Evolutionary conservation across 805 yeast species (phyloP), one percentile per base, ranked within the genome.

Genomic region (Candida saitoana): DNA sequence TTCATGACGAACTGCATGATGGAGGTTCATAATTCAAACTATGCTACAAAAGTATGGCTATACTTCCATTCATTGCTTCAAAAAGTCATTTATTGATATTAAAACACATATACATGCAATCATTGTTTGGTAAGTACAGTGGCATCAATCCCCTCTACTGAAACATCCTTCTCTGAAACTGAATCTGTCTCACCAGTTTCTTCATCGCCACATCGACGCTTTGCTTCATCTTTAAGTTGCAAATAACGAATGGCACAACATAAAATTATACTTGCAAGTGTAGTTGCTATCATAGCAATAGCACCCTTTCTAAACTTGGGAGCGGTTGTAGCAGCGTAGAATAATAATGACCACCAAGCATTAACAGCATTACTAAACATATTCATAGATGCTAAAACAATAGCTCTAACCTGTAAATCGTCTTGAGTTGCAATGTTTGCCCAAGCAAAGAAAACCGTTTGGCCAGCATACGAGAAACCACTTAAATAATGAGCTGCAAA

Each of bases 351-450:
- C 82, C 83, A 79, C 84, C 84, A 79, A 2, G 83, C 81, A 54
- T 78, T 79, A 6, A 79, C 78, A 2, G 82, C 80, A 50, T 76
- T 73, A 20, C 79, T 73, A 56, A 77, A 77, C 81, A 78, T 77
- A 56, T 79, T 79, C 83, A 79, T 79, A 0, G 82, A 77, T 0
- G 82, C 86, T 38, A 81, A 61, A 1, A 79, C 82, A 36, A 81
- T 65, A 0, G 86, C 83, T 52, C 86, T 67, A 51, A 78, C 83
- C 61, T 81, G 79, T 18, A 77, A 56, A 55, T 82, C 87, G 46
- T 76, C 69, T 24, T 73, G 69, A 46, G 82, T 76, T 1, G 77
- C 76, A 36, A 76, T 63, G 49, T 80, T 79, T 2, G 82, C 82
- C 84, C 85, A 80, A 0, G 84, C 76, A 39, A 80, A 76, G 55